phyloP scores from a whole-genome alignment of 768 basidiomycete species.

The Suillus luteus region DNA sequence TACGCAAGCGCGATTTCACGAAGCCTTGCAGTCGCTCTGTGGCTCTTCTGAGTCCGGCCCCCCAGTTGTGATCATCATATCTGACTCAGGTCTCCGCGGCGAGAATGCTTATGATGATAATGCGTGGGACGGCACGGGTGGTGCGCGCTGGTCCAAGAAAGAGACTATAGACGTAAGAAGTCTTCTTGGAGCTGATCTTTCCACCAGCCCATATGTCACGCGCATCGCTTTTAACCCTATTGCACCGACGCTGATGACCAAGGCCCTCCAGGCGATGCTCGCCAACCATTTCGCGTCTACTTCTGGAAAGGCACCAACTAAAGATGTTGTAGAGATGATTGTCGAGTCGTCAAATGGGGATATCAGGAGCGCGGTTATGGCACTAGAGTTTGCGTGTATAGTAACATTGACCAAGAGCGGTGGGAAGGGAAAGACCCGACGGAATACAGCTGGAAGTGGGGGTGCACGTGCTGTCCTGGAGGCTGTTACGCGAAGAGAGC shows the following conservation, averaged over 20 bases:
- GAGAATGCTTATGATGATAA: slow-evolving; percentile 51
- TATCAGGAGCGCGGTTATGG: slow-evolving; percentile 91
- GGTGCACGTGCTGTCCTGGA: slow-evolving; percentile 53
- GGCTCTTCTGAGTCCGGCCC: slow-evolving; percentile 31
- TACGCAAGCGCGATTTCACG: slow-evolving; percentile 74
- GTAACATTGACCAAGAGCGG: slow-evolving; percentile 34
- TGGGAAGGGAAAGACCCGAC: slow-evolving; percentile 38
- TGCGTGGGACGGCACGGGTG: slow-evolving; percentile 46
- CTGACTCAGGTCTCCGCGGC: slow-evolving; percentile 79
- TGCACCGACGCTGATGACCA: slow-evolving; percentile 80
- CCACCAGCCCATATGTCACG: slow-evolving; percentile 74
- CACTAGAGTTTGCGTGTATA: slow-evolving; percentile 82
- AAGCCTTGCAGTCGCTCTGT: slow-evolving; percentile 59
- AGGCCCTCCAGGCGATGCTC: slow-evolving; percentile 69
- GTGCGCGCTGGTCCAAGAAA: slow-evolving; percentile 49
- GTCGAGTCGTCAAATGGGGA: slow-evolving; percentile 86
- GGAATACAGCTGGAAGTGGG: slow-evolving; percentile 19
- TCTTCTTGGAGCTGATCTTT: slow-evolving; percentile 68
- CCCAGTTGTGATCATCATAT: slow-evolving; percentile 83
- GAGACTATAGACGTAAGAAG: slow-evolving; percentile 66
- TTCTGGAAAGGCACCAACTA: slow-evolving; percentile 45
- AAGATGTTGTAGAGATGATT: slow-evolving; percentile 72
- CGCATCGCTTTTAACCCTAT: slow-evolving; percentile 89
- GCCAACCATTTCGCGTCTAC: slow-evolving; percentile 46
- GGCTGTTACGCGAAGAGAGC: slow-evolving; percentile 79